Evolutionary conservation across 768 basidiomycete species (phyloP).

Genomic region (Psilocybe tampanensis): DNA sequence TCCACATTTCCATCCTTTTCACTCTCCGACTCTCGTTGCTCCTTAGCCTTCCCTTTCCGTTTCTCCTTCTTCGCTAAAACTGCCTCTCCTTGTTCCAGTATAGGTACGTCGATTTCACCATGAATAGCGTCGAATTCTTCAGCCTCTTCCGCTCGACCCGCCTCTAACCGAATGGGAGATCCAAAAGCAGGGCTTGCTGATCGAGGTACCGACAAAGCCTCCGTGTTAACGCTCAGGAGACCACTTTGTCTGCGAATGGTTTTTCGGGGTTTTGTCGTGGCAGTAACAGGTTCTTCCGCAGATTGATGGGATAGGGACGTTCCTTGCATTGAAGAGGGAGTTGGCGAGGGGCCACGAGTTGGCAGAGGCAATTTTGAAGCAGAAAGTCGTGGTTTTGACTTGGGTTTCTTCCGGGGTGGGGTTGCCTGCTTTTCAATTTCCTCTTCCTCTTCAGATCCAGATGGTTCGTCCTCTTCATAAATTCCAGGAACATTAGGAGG

Average conservation of each 20-base stretch:
- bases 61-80: conserved; percentile 46
- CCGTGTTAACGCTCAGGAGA: conserved; percentile 48
- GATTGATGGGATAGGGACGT: conserved; percentile 20
- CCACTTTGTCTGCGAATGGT: conserved; percentile 53
- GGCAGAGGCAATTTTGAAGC: conserved; percentile 52
- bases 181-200: conserved; percentile 72
- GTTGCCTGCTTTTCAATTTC: conserved; percentile 38
- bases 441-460: conserved; percentile 44
- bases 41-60: conserved; percentile 46
- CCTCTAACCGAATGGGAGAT: conserved; percentile 58
- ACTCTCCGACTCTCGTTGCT: conserved; percentile 32
- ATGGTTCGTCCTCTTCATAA: conserved; percentile 65
- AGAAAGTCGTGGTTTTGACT: conserved; percentile 49
- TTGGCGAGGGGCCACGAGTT: conserved; percentile 42
- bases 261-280: conserved; percentile 37
- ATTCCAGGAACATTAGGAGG: conserved; percentile 70
- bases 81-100: conserved; percentile 36
- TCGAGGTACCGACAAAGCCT: conserved; percentile 47
- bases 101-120: conserved; percentile 34
- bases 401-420: conserved; percentile 44
- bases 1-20: conserved; percentile 23
- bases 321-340: conserved; percentile 25
- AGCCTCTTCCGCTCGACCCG: conserved; percentile 60
- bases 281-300: conserved; percentile 23
- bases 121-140: conserved; percentile 45